These are phyloP conservation scores for Panaeolus papilionaceus DNA, from an alignment of 768 basidiomycete species.

Conservation along the genomic window DNA sequence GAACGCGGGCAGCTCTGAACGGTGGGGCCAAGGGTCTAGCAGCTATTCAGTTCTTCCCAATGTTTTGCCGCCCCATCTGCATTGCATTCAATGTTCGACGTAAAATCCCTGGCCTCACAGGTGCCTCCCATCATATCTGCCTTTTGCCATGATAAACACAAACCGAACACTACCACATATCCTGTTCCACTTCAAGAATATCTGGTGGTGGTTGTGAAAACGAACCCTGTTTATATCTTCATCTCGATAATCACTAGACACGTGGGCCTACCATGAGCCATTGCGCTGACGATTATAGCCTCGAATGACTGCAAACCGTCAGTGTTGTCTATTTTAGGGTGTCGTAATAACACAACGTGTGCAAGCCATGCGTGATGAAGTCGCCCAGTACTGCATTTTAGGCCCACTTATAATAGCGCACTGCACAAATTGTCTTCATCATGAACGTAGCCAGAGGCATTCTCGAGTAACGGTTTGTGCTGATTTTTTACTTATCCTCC, in stretches of 20 bases:
- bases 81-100: no score
- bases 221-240: not conserved
- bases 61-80: no score
- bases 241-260: not conserved
- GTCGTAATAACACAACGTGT: not conserved
- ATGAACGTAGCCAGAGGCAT: not conserved
- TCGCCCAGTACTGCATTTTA: not conserved
- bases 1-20: no score
- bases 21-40: no score
- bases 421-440: not conserved
- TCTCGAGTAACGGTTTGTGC: not conserved
- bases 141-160: no score
- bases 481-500: not conserved
- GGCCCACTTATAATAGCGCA: not conserved
- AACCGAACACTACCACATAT: no score
- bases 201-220: not conserved
- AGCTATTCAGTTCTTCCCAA: no score
- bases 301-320: not conserved
- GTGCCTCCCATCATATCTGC: no score
- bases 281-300: not conserved
- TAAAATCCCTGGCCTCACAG: no score
- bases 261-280: not conserved
- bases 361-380: not conserved
- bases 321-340: not conserved
- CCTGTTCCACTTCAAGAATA: no score